Conservation (phyloP, 2,329 filamentous ascomycete genomes). For the Chaetomiaceae sp. region DNA sequence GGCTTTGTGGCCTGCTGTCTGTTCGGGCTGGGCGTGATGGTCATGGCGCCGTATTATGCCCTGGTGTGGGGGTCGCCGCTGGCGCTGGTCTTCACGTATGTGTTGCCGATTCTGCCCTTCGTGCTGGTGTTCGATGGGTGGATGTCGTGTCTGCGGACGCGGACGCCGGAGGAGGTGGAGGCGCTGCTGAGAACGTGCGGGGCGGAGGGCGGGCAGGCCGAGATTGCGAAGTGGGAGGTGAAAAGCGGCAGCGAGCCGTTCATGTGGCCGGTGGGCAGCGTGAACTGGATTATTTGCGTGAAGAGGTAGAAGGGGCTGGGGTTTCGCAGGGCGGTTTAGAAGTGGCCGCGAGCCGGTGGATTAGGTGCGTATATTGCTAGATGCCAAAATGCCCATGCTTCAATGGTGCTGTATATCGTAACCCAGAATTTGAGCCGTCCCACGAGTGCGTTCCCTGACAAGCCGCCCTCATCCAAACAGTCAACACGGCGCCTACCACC, state of each 20-base stretch:
- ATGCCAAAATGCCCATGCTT: constrained; percentile 17
- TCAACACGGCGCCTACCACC: background rate
- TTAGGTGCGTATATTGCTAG: constrained; percentile 9
- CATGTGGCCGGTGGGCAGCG: constrained; percentile 44
- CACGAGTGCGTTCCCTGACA: background rate
- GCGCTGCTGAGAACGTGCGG: constrained; percentile 49
- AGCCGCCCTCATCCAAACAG: constrained; percentile 10
- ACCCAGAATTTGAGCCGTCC: constrained; percentile 14
- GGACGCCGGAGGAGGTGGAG: constrained; percentile 60
- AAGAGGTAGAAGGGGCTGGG: constrained; percentile 28
- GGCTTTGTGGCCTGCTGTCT: constrained; percentile 48
- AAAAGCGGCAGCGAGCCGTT: constrained; percentile 41
- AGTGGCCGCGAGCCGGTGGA: background rate
- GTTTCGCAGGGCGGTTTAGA: background rate
- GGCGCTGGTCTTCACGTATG: constrained; percentile 60
- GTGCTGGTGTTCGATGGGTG: constrained; percentile 64
- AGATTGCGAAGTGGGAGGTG: constrained; percentile 40
- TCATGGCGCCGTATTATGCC: constrained; percentile 47
- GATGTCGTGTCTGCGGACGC: constrained; percentile 60
- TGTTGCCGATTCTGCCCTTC: constrained; percentile 60
- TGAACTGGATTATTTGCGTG: constrained; percentile 48
- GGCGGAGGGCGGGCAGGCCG: constrained; percentile 31
- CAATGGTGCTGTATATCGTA: constrained; percentile 17
- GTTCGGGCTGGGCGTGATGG: constrained; percentile 46
- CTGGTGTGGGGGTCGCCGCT: constrained; percentile 46